Evolutionary conservation across 2,329 filamentous ascomycete genomes (phyloP).

Genomic region (Atkinsonella texensis): DNA sequence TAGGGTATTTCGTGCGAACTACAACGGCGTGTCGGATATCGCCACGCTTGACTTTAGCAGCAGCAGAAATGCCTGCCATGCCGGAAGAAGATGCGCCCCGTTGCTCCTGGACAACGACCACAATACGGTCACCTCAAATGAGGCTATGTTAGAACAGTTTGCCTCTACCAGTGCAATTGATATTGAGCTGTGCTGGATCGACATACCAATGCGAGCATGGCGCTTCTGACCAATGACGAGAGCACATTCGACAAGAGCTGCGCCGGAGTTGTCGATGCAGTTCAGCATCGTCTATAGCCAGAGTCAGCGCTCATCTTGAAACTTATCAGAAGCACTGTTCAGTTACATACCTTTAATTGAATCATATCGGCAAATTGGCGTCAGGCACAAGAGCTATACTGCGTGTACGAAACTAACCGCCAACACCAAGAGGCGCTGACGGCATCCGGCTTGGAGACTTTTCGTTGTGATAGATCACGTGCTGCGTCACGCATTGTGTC

Average conservation of each 20-base stretch:
- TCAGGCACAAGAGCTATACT: constrained; percentile 7
- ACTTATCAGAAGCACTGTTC: background rate
- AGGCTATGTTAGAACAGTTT: background rate
- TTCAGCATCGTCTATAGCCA: constrained; percentile 75
- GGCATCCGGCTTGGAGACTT: constrained; percentile 2
- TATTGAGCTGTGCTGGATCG: background rate
- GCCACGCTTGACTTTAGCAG: constrained; percentile 88
- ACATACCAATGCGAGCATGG: constrained; percentile 74
- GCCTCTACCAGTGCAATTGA: background rate
- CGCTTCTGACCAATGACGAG: constrained; percentile 85
- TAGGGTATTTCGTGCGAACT: constrained; percentile 80
- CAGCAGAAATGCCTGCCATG: constrained; percentile 58
- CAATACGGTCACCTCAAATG: constrained; percentile 75
- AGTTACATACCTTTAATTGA: constrained; percentile 60
- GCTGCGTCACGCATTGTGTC: constrained; percentile 1
- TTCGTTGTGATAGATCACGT: constrained; percentile 1
- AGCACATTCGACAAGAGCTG: constrained; percentile 91
- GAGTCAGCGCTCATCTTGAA: background rate
- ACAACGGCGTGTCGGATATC: constrained; percentile 95
- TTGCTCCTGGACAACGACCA: constrained; percentile 96
- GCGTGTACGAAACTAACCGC: background rate
- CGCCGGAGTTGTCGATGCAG: constrained; percentile 99
- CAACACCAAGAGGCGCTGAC: background rate
- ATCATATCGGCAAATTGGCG: constrained; percentile 54
- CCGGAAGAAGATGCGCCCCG: constrained; percentile 63